Conservation (phyloP, 139 green algal genomes). For the Pleodorina starrii region DNA sequence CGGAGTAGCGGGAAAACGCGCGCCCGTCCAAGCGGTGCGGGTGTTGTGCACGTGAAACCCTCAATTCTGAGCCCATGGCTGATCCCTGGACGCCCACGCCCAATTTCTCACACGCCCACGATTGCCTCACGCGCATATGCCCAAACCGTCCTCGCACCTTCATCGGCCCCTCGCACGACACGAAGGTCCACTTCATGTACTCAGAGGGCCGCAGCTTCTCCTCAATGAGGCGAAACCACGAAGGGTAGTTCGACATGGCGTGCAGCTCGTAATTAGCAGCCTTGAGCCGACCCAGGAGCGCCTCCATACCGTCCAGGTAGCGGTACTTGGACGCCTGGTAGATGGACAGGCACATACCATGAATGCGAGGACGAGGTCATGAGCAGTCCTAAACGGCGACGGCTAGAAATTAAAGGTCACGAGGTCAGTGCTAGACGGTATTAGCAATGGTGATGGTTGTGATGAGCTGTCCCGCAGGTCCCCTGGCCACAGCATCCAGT, state of each 20-base stretch:
- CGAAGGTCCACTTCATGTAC: constrained; percentile 89
- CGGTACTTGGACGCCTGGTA: constrained; percentile 67
- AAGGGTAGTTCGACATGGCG: constrained; percentile 86
- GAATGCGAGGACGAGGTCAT: too few species aligned
- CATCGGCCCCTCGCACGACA: constrained; percentile 85
- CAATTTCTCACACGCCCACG: too few species aligned
- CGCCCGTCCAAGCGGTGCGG: too few species aligned
- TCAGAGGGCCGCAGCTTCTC: constrained; percentile 79
- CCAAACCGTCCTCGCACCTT: constrained; percentile 30
- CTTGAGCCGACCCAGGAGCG: constrained; percentile 75
- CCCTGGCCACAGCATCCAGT: background rate
- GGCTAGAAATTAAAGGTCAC: too few species aligned
- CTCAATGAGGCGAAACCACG: constrained; percentile 85
- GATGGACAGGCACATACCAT: too few species aligned
- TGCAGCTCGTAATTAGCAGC: constrained; percentile 75
- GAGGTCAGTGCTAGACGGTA: too few species aligned
- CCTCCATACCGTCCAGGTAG: constrained; percentile 87
- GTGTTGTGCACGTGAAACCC: too few species aligned
- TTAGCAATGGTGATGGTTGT: background rate
- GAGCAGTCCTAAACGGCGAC: too few species aligned
- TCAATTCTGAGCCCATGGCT: too few species aligned
- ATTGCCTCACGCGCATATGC: too few species aligned
- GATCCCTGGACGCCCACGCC: too few species aligned
- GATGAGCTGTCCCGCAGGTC: background rate
- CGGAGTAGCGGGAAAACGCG: too few species aligned